Conservation (phyloP, 768 basidiomycete genomes). For the Sistotremastrum niveocremeum region DNA sequence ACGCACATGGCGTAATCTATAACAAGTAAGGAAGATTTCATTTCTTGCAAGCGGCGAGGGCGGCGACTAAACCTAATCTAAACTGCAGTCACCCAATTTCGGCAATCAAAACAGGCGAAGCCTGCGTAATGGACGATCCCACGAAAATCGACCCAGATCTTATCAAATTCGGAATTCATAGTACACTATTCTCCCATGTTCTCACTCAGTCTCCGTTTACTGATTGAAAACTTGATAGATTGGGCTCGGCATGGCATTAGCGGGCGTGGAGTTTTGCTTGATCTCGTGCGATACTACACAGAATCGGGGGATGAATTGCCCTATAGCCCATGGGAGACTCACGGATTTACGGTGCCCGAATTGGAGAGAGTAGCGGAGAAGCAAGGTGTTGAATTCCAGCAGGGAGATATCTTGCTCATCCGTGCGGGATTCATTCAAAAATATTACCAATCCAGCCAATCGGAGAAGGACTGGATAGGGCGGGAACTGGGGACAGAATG, state of each 20-base stretch:
- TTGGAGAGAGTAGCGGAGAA: conserved; percentile 44
- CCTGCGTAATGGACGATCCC: conserved; percentile 34
- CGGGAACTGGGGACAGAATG: conserved; percentile 39
- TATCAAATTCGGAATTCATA: conserved; percentile 51
- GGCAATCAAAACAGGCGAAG: neutral
- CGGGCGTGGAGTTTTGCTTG: conserved; percentile 53
- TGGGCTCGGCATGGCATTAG: conserved; percentile 62
- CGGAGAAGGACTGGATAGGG: conserved; percentile 29
- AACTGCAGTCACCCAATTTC: neutral
- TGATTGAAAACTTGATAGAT: conserved; percentile 22
- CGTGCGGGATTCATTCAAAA: conserved; percentile 52
- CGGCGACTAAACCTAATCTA: no score
- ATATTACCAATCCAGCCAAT: conserved; percentile 29
- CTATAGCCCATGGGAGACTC: conserved; percentile 50
- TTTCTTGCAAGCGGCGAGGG: neutral
- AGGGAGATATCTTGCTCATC: conserved; percentile 47
- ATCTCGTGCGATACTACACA: conserved; percentile 43
- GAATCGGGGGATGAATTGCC: conserved; percentile 28
- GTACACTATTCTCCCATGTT: conserved; percentile 17
- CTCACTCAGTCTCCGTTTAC: conserved; percentile 1
- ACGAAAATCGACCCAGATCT: conserved; percentile 30
- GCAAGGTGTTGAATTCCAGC: conserved; percentile 44
- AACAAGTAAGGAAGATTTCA: conserved; percentile 1
- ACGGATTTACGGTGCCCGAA: conserved; percentile 37
- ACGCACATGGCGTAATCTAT: conserved; percentile 3